Base-by-base conservation (phyloP, 768 basidiomycete species). In the Crassisporium funariophilum region DNA sequence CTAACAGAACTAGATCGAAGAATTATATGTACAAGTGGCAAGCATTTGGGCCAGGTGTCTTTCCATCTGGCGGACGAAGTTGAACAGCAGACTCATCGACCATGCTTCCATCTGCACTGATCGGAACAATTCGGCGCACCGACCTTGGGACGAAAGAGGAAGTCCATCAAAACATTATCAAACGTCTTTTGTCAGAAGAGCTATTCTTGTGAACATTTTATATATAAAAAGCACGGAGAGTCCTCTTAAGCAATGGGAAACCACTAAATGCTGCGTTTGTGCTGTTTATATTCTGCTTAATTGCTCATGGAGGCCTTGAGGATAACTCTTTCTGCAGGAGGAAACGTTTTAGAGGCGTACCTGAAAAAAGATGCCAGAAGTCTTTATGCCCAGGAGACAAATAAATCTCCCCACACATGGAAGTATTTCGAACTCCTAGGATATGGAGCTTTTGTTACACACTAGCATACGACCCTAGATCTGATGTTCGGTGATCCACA, bases 381-480 rank as follows among this genome's bases (percentile, higher is more conserved):
- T 31, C 53, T 46, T 46, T 54, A 41, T 60, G 56, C 55, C 55
- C 58, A 60, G 53, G 53, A 65, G 58, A 66, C 62, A 67, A 72
- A 74, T 68, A 69, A 72, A 71, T n/a, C 68, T 59, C 68, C 66
- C 70, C 66, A 69, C 71, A 68, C 66, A 65, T 66, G 65, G 60
- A 61, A 60, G 57, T 48, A 58, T 57, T 64, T 52, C 47, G 46
- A 68, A 67, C 65, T 72, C 71, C 71, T 72, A 72, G 71, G 69
- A 68, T 68, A 65, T 71, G 66, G 65, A 59, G 61, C 59, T 54
- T 63, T 69, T 71, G 69, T 72, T 31, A 31, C 29, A 31, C 78
- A 79, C 74, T 73, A 59, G 49, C 45, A 56, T 52, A 65, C 74
- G 81, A 83, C 81, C 81, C 81, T 81, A 83, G 81, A 82, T 83